Conservation (phyloP, 2,329 filamentous ascomycete genomes). For the Teratosphaeriaceae sp. region DNA sequence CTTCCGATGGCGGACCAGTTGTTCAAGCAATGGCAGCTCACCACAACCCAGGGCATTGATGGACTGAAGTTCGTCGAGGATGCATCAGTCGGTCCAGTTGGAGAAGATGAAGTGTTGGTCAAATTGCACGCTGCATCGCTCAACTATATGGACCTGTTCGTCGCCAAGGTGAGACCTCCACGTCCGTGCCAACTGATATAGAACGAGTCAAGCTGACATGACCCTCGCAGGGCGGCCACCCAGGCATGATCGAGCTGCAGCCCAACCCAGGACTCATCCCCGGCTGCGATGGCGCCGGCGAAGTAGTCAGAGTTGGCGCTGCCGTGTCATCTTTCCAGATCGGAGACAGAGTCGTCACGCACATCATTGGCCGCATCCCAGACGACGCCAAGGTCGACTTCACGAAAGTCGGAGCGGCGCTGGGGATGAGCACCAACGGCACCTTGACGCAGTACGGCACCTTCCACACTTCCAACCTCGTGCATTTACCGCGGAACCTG, state of each 20-base stretch:
- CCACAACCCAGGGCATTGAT: constrained; percentile 1
- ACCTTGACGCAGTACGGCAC: constrained; percentile 57
- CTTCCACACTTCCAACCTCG: constrained; percentile 52
- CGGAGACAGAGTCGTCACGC: constrained; percentile 11
- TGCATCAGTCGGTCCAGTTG: not conserved
- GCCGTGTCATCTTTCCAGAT: not conserved
- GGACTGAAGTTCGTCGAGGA: not conserved
- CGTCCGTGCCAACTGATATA: not conserved
- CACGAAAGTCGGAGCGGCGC: constrained; percentile 9
- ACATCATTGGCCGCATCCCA: constrained; percentile 7
- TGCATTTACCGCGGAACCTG: constrained; percentile 32
- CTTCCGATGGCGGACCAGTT: not conserved
- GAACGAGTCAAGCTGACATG: not conserved
- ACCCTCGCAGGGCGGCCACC: constrained; percentile 5
- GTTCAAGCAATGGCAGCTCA: constrained; percentile 5
- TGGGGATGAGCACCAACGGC: constrained; percentile 43
- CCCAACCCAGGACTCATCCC: constrained; percentile 8
- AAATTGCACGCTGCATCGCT: constrained; percentile 34
- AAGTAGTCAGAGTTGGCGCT: not conserved
- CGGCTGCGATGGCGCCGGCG: constrained; percentile 12
- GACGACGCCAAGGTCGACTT: constrained; percentile 3
- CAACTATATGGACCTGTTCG: constrained; percentile 38
- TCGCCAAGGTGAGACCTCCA: constrained; percentile 28
- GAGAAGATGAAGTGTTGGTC: constrained; percentile 14
- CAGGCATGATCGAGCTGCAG: constrained; percentile 5